Evolutionary conservation across 768 basidiomycete species (phyloP).

Genomic region (Pleurotus ostreatus): DNA sequence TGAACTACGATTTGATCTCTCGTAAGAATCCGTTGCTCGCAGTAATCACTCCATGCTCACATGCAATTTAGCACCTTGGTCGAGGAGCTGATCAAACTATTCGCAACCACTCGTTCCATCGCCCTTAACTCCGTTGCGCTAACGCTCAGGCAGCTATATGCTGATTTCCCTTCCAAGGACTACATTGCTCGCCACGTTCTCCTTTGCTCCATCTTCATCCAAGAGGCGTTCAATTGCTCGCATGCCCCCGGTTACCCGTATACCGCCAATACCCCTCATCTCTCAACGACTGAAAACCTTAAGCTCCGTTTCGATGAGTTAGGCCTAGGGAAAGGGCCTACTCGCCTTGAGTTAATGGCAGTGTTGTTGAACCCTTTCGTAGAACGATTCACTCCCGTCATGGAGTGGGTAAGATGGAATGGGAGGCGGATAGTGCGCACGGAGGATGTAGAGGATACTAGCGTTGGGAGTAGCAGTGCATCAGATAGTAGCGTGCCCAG

Average conservation of each 20-base stretch:
- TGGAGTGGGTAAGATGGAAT: slow-evolving; percentile 39
- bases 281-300: slow-evolving; percentile 28
- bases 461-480: slow-evolving; percentile 1
- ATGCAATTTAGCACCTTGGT: slow-evolving; percentile 41
- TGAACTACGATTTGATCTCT: slow-evolving; percentile 62
- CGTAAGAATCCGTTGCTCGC: slow-evolving; percentile 34
- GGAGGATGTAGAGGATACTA: slow-evolving; percentile 9
- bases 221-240: slow-evolving; percentile 16
- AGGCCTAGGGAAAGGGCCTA: slow-evolving; percentile 29
- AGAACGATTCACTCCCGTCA: slow-evolving; percentile 47
- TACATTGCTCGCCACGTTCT: slow-evolving; percentile 65
- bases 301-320: slow-evolving; percentile 52
- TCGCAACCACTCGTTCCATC: slow-evolving; percentile 66
- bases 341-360: slow-evolving; percentile 6
- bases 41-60: background rate
- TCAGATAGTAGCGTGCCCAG: background rate
- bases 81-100: slow-evolving; percentile 69
- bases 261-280: slow-evolving; percentile 12
- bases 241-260: slow-evolving; percentile 3
- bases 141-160: slow-evolving; percentile 57
- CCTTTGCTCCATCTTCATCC: slow-evolving; percentile 62
- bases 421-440: slow-evolving; percentile 14
- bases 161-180: slow-evolving; percentile 63
- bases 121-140: slow-evolving; percentile 42
- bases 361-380: slow-evolving; percentile 69